Evolutionary conservation across 2,329 filamentous ascomycete genomes (phyloP).

Genomic region (Cryphonectria nitschkei): DNA sequence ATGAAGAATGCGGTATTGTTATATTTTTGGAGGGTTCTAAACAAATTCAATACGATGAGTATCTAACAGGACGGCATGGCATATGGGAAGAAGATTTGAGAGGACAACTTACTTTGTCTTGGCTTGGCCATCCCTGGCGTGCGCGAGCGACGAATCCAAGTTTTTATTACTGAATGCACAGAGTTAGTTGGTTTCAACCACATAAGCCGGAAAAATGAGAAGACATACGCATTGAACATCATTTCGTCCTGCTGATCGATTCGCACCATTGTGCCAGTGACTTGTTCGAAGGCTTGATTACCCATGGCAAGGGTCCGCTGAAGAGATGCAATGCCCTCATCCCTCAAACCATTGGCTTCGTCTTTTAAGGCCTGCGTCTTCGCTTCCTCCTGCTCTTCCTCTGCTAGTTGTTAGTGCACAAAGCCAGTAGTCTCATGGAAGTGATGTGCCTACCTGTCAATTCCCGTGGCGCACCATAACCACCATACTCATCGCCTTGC

Average conservation of each 20-base stretch:
- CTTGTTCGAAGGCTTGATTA: too few species aligned
- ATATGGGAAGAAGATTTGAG: too few species aligned
- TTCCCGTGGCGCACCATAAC: conserved; percentile 71
- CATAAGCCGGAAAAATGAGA: neutral
- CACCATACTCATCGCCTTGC: conserved; percentile 44
- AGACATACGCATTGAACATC: conserved; percentile 67
- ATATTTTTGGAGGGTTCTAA: conserved; percentile 78
- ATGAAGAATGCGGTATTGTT: conserved; percentile 92
- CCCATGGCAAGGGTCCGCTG: too few species aligned
- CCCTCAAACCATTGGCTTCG: conserved; percentile 58
- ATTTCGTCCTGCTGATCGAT: conserved; percentile 80
- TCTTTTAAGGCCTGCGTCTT: conserved; percentile 74
- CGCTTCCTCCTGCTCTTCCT: conserved; percentile 74
- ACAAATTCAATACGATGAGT: neutral
- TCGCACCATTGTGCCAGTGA: conserved; percentile 43
- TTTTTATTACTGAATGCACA: too few species aligned
- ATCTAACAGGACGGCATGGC: neutral
- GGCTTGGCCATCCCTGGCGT: conserved; percentile 38
- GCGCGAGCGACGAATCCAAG: too few species aligned
- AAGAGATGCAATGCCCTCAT: too few species aligned
- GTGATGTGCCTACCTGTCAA: conserved; percentile 44
- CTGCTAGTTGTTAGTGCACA: conserved; percentile 51
- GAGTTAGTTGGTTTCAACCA: too few species aligned
- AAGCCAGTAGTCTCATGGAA: fast-evolving
- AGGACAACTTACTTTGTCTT: conserved; percentile 49